Evolutionary conservation across 164 flowering plant species (phyloP), one percentile per base, ranked within the genome.

Genomic region (Umbellularia californica): DNA sequence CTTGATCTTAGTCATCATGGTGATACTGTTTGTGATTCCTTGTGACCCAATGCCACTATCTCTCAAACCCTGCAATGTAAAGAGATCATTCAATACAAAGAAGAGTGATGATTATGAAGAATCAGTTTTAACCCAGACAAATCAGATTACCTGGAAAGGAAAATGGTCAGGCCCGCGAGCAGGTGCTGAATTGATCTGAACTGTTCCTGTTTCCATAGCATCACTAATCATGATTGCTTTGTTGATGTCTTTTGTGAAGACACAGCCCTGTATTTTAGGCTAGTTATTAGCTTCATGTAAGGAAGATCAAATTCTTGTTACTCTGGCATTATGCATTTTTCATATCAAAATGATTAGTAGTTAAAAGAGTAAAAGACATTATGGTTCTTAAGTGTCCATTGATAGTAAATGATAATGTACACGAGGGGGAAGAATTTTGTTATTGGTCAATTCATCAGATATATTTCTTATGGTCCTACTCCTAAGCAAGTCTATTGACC

Each of bases 111-210:
- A 12, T 58, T 64, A 10, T 27, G 67, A 64, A 12, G 67, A 64
- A 41, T 41, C 9, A 41, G 47, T 41, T 41, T 41, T 41, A 41
- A 41, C 47, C 47, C 11, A 0, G 11, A 41, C 10, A 9, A 52
- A 69, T 55, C 2, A 35, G 69, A 64, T 74, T 74, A 93, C 98
- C 93, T 95, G 99, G 84, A 94, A 96, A 28, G 99, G 99, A 75
- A 96, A 96, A 84, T 96, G 99, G 77, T 96, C 99, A 1, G 99
- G 99, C 14, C 99, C 99, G 27, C 99, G 93, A 79, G 99, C 99
- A 1, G 99, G 99, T 11, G 99, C 97, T 0, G 99, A 96, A 82
- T 96, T 96, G 70, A 96, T 96, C 83, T 94, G 99, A 75, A 96
- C 93, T 0, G 98, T 94, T 52, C 99, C 99, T 0, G 97, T 84